These are phyloP conservation scores for Turnera subulata DNA, from an alignment of 345 rosid genomes.

Conservation along the genomic window DNA sequence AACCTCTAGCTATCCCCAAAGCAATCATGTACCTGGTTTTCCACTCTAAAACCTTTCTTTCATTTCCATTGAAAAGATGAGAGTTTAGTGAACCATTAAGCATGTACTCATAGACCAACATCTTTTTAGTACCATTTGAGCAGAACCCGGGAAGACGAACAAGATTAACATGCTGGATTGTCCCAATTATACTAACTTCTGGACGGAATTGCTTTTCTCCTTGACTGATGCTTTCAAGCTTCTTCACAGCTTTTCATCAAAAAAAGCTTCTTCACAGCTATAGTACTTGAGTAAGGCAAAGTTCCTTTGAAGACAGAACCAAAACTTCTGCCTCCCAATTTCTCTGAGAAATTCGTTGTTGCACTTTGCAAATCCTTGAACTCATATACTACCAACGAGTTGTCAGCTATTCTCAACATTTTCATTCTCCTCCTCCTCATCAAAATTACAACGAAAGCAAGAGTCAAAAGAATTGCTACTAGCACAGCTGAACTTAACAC, in stretches of 20 bases:
- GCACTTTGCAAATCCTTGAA: conserved; percentile 1
- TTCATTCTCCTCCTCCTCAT: conserved; percentile 21
- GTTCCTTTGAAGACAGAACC: conserved; percentile 23
- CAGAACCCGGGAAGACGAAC: conserved; percentile 21
- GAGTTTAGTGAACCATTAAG: not conserved
- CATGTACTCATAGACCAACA: conserved; percentile 21
- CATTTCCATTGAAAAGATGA: too few species aligned
- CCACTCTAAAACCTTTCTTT: too few species aligned
- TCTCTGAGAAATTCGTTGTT: conserved; percentile 17
- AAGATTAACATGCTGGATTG: conserved; percentile 25
- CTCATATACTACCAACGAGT: too few species aligned
- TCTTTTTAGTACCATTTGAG: conserved; percentile 13
- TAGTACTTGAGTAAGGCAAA: not conserved
- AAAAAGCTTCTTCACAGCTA: too few species aligned
- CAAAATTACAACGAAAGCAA: conserved; percentile 2
- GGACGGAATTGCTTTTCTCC: conserved; percentile 16
- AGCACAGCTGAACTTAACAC: not conserved
- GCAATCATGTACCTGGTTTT: conserved; percentile 31
- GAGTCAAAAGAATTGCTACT: not conserved
- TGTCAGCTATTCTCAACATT: not conserved
- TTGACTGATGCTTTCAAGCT: conserved; percentile 19
- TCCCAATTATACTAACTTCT: conserved; percentile 17
- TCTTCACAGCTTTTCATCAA: too few species aligned
- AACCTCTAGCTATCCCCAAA: conserved; percentile 62
- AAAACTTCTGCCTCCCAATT: conserved; percentile 24